Evolutionary conservation across 257 asterid species (phyloP), one percentile per base, ranked within the genome.

Genomic region (Knoxia roxburghii): DNA sequence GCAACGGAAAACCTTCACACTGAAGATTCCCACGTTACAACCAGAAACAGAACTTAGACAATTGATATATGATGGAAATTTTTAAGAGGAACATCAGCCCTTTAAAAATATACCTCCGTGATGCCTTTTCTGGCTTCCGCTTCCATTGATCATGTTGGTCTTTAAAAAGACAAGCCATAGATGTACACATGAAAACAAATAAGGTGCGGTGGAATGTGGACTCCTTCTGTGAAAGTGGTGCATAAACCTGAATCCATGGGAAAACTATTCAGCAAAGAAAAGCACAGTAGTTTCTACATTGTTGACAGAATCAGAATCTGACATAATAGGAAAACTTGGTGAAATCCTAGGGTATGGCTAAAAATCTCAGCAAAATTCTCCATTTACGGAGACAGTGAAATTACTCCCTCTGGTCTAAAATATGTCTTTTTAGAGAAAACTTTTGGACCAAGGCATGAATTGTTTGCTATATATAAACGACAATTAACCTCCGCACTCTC

Each of bases 61-160:
- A n/a, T n/a, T n/a, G n/a, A n/a, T n/a, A 10, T 32, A 18, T 55
- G 11, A 64, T 21, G 37, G n/a, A 45, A 73, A 48, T 18, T 18
- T n/a, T 39, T 20, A 32, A 9, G 33, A 72, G 29, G 26, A 23
- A 32, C 61, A n/a, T 40, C 3, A 54, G 49, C 49, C 62, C 17
- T 39, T 15, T 73, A 69, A 64, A 49, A 59, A 9, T 7, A 60
- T 69, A 89, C 98, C 97, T 86, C 73, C 99, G 75, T 51, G 76
- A 84, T 49, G 76, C 81, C 69, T 54, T 76, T 72, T 79, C 89
- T 0, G 91, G 85, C 71, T 67, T 72, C 59, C 83, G 81, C 79
- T 87, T 87, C 96, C 95, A 90, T 84, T 94, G 99, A 71, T 84
- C 97, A 65, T 94, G 97, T 68, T 88, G 96, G 69, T 94, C 96